These are phyloP conservation scores for Alternaria novae-zelandiae DNA, from an alignment of 2,329 filamentous ascomycete species.

Conservation along the genomic window DNA sequence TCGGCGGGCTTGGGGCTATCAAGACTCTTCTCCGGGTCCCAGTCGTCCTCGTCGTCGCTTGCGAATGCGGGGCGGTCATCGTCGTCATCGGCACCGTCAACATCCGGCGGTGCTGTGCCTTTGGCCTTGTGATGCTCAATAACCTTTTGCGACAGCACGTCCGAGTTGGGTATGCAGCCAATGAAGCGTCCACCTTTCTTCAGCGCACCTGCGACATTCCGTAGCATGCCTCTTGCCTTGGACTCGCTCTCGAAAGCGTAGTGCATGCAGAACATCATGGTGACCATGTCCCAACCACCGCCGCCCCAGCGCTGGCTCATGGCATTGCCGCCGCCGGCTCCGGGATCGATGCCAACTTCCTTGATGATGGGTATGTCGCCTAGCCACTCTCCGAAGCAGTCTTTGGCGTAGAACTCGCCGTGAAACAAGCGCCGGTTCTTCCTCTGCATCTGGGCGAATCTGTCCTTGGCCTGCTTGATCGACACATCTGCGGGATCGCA, in stretches of 20 bases:
- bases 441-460: slow-evolving; percentile 77
- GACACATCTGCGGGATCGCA: slow-evolving; percentile 92
- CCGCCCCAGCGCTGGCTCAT: slow-evolving; percentile 70
- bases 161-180: slow-evolving; percentile 95
- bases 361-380: slow-evolving; percentile 81
- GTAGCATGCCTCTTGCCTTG: slow-evolving; percentile 89
- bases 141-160: slow-evolving; percentile 83
- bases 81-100: slow-evolving; percentile 32
- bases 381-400: slow-evolving; percentile 87
- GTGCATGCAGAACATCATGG: slow-evolving; percentile 99
- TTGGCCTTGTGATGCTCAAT: slow-evolving; percentile 71
- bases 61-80: slow-evolving; percentile 46
- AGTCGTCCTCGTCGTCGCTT: slow-evolving; percentile 50
- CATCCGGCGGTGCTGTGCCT: slow-evolving; percentile 48
- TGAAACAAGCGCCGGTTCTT: slow-evolving; percentile 71
- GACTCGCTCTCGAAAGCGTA: slow-evolving; percentile 95
- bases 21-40: slow-evolving; percentile 55
- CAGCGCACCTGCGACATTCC: slow-evolving; percentile 86
- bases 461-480: slow-evolving; percentile 86
- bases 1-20: slow-evolving; percentile 45
- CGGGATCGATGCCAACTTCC: slow-evolving; percentile 85
- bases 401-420: slow-evolving; percentile 86
- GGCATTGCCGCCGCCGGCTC: slow-evolving; percentile 65
- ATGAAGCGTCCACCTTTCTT: slow-evolving; percentile 96
- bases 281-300: slow-evolving; percentile 89